Percentiles rank a stretch among this genome's conserved stretches.
phyloP scores from a whole-genome alignment of 768 basidiomycete species.

The Ramaria sp. region DNA sequence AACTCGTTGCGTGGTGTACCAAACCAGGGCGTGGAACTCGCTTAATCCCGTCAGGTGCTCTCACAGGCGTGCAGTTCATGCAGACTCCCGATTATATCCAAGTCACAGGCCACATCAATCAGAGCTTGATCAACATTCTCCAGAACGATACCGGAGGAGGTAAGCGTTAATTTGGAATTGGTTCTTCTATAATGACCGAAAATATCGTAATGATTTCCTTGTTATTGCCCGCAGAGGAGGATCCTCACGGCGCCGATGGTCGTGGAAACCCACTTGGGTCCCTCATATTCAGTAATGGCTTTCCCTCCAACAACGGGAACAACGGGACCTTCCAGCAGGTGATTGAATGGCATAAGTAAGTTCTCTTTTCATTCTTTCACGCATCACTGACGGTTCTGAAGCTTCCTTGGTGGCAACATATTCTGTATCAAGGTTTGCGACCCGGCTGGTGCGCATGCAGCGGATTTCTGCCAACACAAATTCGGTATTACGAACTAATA shows the following conservation, averaged over 20 bases:
- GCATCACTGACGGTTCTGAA: slow-evolving; percentile 18
- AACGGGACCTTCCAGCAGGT: slow-evolving; percentile 42
- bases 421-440: slow-evolving; percentile 75
- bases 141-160: slow-evolving; percentile 59
- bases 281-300: slow-evolving; percentile 52
- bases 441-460: slow-evolving; percentile 37
- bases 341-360: slow-evolving; percentile 59
- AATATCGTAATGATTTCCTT: too few species aligned
- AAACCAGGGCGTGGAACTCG: slow-evolving; percentile 62
- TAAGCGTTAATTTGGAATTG: too few species aligned
- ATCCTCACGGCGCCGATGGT: slow-evolving; percentile 20
- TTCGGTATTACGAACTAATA: slow-evolving; percentile 20
- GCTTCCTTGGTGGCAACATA: slow-evolving; percentile 56
- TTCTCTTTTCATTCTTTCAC: background rate
- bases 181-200: too few species aligned
- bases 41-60: slow-evolving; percentile 54
- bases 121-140: slow-evolving; percentile 43
- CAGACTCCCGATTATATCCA: slow-evolving; percentile 49
- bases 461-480: slow-evolving; percentile 56
- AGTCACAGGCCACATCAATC: slow-evolving; percentile 55
- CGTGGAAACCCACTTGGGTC: slow-evolving; percentile 79
- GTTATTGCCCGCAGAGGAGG: slow-evolving; percentile 5
- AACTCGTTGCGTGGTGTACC: slow-evolving; percentile 73
- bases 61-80: slow-evolving; percentile 56
- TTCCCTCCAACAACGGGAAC: slow-evolving; percentile 29